Conservation (phyloP, 371 early-diverging fungal species). For the Syncephalastrum racemosum region DNA sequence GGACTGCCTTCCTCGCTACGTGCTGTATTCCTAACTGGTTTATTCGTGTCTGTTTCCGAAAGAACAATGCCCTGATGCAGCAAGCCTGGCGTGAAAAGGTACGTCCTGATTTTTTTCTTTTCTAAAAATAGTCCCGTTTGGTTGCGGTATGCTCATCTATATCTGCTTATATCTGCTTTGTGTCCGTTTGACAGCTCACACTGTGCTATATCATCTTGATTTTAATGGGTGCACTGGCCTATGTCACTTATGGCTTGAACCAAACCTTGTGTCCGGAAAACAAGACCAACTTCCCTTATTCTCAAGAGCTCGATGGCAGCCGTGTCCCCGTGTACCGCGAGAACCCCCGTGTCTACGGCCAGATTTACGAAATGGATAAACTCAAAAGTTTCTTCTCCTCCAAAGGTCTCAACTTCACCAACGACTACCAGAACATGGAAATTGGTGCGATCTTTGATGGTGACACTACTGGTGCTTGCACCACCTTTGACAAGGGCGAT, state of each 20-base stretch:
- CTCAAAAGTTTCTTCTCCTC: constrained; percentile 37
- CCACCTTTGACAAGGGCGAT: constrained; percentile 20
- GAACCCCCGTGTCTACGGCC: constrained; percentile 50
- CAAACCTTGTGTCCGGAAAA: constrained; percentile 49
- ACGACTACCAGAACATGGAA: constrained; percentile 52
- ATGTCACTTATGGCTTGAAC: constrained; percentile 68
- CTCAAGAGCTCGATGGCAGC: constrained; percentile 19
- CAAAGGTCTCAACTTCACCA: constrained; percentile 42
- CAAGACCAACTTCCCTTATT: constrained; percentile 28
- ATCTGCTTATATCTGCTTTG: constrained; percentile 1
- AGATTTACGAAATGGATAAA: constrained; percentile 37
- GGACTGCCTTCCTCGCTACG: constrained; percentile 53
- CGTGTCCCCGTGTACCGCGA: constrained; percentile 37
- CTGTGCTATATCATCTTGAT: constrained; percentile 66
- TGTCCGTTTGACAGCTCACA: constrained; percentile 43
- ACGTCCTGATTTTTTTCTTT: constrained; percentile 8
- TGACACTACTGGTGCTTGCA: constrained; percentile 36
- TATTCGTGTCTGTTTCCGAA: constrained; percentile 46
- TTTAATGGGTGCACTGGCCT: constrained; percentile 67
- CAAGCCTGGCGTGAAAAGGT: constrained; percentile 78
- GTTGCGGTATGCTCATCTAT: not conserved
- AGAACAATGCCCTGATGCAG: constrained; percentile 45
- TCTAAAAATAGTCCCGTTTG: not conserved
- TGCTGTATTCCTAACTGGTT: constrained; percentile 58
- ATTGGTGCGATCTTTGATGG: constrained; percentile 52